Percentiles rank a stretch among this genome's conserved stretches.
These are phyloP conservation scores for Botrytis pseudocinerea DNA, from an alignment of 2,329 filamentous ascomycete genomes.

Conservation along the genomic window DNA sequence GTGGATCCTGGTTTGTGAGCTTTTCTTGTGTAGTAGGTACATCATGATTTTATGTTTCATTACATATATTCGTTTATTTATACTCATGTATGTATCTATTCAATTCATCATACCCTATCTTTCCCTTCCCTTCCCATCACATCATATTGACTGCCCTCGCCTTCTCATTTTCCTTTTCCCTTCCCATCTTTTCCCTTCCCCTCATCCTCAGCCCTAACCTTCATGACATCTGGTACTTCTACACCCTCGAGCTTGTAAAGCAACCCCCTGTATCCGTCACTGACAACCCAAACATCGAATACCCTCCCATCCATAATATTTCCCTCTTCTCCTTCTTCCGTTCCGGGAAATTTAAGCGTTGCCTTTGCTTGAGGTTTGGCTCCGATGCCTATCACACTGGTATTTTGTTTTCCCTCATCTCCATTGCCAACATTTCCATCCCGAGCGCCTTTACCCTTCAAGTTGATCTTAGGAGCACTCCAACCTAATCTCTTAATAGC, in stretches of 20 bases:
- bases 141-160: background rate
- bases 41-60: background rate
- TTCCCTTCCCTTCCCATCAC: background rate
- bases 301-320: slow-evolving; percentile 51
- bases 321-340: slow-evolving; percentile 32
- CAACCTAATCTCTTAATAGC: slow-evolving; percentile 86
- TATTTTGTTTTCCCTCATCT: slow-evolving; percentile 66
- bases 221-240: slow-evolving; percentile 38
- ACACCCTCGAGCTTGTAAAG: slow-evolving; percentile 43
- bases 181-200: slow-evolving; percentile 22
- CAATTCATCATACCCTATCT: background rate
- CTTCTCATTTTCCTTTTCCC: slow-evolving; percentile 29
- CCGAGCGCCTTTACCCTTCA: slow-evolving; percentile 29
- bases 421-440: slow-evolving; percentile 67
- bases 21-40: background rate
- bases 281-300: slow-evolving; percentile 74
- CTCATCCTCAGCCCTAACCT: slow-evolving; percentile 30
- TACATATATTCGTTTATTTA: no score
- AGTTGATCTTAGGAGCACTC: slow-evolving; percentile 45
- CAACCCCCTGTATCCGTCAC: slow-evolving; percentile 85
- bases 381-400: slow-evolving; percentile 40
- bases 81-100: background rate
- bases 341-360: slow-evolving; percentile 59
- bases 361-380: slow-evolving; percentile 55
- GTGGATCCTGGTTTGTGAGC: no score